These are phyloP conservation scores for Phytophthora melonis DNA, from an alignment of 352 stramenopile species.

Conservation along the genomic window DNA sequence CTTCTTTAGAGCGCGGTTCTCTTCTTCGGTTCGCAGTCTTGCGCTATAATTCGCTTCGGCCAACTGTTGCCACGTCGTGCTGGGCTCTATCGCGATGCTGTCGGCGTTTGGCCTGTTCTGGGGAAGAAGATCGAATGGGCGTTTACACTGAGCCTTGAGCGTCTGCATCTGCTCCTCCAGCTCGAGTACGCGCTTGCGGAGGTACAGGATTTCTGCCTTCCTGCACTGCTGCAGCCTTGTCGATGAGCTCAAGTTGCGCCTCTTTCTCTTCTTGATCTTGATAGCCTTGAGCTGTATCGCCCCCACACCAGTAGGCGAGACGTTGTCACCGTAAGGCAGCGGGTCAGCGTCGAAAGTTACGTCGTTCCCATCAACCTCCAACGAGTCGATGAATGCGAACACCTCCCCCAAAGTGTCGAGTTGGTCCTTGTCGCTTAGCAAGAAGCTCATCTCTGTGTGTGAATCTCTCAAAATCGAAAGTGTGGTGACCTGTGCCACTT, in stretches of 20 bases:
- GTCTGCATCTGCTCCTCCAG: conserved; percentile 12
- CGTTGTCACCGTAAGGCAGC: neutral
- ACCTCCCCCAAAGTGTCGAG: conserved; percentile 13
- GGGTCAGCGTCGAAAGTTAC: neutral
- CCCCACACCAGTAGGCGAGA: conserved; percentile 1
- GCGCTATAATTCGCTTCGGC: conserved; percentile 3
- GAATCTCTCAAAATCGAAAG: no score
- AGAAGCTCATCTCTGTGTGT: conserved; percentile 9
- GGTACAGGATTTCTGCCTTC: conserved; percentile 21
- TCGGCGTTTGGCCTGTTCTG: neutral
- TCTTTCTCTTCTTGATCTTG: conserved; percentile 20
- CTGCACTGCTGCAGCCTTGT: conserved; percentile 32
- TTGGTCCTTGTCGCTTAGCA: conserved; percentile 16
- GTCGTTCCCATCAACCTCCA: neutral
- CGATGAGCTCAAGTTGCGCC: conserved; percentile 27
- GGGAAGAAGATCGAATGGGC: neutral
- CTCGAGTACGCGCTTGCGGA: conserved; percentile 18
- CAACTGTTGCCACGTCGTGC: conserved; percentile 6
- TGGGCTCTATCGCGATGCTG: neutral
- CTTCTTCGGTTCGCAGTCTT: conserved; percentile 18
- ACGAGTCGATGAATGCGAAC: conserved; percentile 21
- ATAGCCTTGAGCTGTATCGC: neutral
- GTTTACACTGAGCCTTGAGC: neutral
- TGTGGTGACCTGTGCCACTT: no score
- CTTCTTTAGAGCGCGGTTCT: conserved; percentile 12